Conservation (phyloP, 352 stramenopile species). For the Phytophthora colocasiae region DNA sequence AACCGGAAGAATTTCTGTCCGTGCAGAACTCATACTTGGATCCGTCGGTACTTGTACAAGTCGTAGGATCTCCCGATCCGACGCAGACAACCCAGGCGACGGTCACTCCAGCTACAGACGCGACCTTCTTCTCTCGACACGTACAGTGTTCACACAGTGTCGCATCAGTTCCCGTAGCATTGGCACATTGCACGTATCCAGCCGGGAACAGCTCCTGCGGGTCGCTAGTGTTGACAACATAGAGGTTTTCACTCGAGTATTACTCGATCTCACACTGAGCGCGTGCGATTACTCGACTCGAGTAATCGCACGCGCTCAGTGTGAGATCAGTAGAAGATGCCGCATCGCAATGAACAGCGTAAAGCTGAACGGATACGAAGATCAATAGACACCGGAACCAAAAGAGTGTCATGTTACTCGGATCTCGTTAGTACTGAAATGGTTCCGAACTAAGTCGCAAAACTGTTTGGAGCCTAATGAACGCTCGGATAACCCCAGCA, state of each 20-base stretch:
- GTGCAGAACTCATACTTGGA: slow-evolving; percentile 25
- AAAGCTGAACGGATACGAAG: slow-evolving; percentile 14
- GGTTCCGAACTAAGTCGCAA: slow-evolving; percentile 8
- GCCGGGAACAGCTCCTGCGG: slow-evolving; percentile 34
- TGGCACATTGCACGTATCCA: slow-evolving; percentile 45
- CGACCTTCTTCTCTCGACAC: slow-evolving; percentile 50
- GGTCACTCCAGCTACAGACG: slow-evolving; percentile 19
- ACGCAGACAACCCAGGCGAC: slow-evolving; percentile 41
- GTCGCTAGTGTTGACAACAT: slow-evolving; percentile 38
- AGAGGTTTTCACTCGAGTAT: slow-evolving; percentile 32
- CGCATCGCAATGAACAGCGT: slow-evolving; percentile 10
- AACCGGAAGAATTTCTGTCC: slow-evolving; percentile 3
- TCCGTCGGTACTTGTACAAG: slow-evolving; percentile 13
- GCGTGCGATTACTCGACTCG: background rate
- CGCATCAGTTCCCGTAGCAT: slow-evolving; percentile 6
- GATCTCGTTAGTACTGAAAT: slow-evolving; percentile 17
- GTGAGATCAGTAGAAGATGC: slow-evolving; percentile 16
- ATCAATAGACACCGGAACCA: slow-evolving; percentile 9
- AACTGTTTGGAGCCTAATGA: slow-evolving; percentile 20
- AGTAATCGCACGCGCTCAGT: slow-evolving; percentile 31
- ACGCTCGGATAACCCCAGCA: background rate
- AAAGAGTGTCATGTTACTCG: slow-evolving; percentile 13
- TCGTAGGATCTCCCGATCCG: slow-evolving; percentile 21
- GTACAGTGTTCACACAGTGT: slow-evolving; percentile 34
- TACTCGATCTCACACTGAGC: no score